Conservation (phyloP, 257 asterid species). For the Solanum etuberosum region DNA sequence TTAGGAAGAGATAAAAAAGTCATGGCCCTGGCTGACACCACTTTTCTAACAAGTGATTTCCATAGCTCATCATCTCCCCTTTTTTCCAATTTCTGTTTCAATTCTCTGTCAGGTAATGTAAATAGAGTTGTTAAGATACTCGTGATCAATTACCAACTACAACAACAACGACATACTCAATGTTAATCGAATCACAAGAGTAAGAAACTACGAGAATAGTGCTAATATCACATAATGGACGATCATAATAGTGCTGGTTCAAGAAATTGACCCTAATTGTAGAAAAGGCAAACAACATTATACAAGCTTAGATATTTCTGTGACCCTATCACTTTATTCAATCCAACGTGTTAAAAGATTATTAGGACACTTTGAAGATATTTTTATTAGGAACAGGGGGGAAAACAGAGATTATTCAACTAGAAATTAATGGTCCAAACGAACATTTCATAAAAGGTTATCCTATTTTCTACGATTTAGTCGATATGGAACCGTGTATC, state of each 20-base stretch:
- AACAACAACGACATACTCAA: not conserved
- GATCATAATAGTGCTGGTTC: not conserved
- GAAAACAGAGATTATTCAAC: not conserved
- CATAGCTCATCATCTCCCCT: slow-evolving; percentile 37
- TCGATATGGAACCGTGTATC: not conserved
- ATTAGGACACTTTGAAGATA: not conserved
- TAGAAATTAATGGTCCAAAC: not conserved
- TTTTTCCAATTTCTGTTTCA: slow-evolving; percentile 42
- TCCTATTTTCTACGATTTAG: not conserved
- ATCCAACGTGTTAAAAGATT: not conserved
- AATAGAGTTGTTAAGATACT: not conserved
- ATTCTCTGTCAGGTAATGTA: slow-evolving; percentile 49
- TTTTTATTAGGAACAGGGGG: not conserved
- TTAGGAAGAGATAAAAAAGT: slow-evolving; percentile 45
- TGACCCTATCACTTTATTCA: not conserved
- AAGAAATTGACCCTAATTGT: slow-evolving; percentile 2
- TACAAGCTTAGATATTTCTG: not conserved
- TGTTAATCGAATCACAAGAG: not conserved
- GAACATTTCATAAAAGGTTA: not conserved
- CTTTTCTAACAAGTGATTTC: slow-evolving; percentile 58
- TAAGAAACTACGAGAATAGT: not conserved
- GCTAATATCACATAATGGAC: not conserved
- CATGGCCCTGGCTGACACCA: slow-evolving; percentile 42
- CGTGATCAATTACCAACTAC: not conserved
- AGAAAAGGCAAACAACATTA: not conserved